Percentiles rank a stretch among this genome's conserved stretches.
Evolutionary conservation across 306 rosid genomes (phyloP).

Genomic region (Oemleria cerasiformis): DNA sequence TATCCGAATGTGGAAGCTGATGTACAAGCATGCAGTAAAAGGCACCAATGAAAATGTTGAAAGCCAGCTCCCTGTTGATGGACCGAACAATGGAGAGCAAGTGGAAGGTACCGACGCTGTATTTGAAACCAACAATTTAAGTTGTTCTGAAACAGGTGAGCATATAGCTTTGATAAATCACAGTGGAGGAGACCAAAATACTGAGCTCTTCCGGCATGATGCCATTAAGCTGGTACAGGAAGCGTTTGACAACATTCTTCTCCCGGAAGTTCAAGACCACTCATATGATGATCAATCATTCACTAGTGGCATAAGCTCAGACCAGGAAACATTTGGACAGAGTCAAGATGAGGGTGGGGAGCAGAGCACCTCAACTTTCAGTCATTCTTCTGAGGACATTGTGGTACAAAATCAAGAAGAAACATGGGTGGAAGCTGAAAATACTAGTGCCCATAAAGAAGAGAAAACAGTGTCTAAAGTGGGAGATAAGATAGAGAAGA

Average conservation of each 20-base stretch:
- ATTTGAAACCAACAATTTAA: conserved; percentile 29
- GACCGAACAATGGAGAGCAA: conserved; percentile 32
- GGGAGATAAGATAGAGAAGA: conserved; percentile 38
- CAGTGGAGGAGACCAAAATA: conserved; percentile 21
- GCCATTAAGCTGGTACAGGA: conserved; percentile 70
- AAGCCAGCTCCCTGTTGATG: conserved; percentile 31
- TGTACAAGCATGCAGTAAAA: conserved; percentile 70
- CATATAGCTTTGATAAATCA: conserved; percentile 31
- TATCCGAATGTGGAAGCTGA: conserved; percentile 68
- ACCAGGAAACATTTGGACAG: conserved; percentile 26
- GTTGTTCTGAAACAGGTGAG: conserved; percentile 27
- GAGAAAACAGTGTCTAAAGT: conserved; percentile 33
- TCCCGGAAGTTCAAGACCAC: conserved; percentile 56
- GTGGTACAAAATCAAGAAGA: conserved; percentile 17
- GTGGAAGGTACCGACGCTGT: conserved; percentile 23
- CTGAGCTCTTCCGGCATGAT: conserved; percentile 29
- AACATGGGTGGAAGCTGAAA: conserved; percentile 16
- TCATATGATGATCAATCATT: conserved; percentile 28
- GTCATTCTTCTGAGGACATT: conserved; percentile 26
- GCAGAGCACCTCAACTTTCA: conserved; percentile 20
- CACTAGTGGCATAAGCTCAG: conserved; percentile 31
- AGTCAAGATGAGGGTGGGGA: conserved; percentile 31
- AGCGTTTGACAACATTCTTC: conserved; percentile 85
- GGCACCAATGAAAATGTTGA: conserved; percentile 29
- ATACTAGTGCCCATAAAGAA: conserved; percentile 20